These are phyloP conservation scores for Fagopyrum homotropicum DNA, from an alignment of 148 eudicot species.

Conservation along the genomic window DNA sequence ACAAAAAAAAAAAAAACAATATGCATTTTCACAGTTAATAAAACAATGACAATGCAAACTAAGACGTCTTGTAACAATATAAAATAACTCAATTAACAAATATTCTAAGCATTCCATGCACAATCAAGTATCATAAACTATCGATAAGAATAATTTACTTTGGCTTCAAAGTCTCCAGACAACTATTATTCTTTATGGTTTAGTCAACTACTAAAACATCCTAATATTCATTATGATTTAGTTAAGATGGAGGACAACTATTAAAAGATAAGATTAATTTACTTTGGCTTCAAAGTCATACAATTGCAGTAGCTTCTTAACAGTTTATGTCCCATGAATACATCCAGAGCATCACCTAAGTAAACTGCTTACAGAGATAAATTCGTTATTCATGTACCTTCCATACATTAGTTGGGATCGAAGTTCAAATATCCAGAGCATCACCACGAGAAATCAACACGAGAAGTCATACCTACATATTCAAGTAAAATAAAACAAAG, in stretches of 20 bases:
- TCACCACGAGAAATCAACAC: constrained; percentile 60
- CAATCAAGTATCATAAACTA: too few relatives aligned
- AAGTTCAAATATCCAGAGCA: constrained; percentile 57
- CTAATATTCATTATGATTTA: neutral
- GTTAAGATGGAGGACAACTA: neutral
- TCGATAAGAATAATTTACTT: too few relatives aligned
- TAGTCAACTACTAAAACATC: neutral
- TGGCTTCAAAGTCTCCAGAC: too few relatives aligned
- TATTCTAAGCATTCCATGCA: too few relatives aligned
- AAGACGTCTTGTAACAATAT: too few relatives aligned
- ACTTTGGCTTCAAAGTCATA: neutral
- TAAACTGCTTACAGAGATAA: neutral
- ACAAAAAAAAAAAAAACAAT: too few relatives aligned
- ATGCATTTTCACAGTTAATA: too few relatives aligned
- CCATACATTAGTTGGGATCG: constrained; percentile 71
- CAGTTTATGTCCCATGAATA: neutral
- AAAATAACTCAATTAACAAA: too few relatives aligned
- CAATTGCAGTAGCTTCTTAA: neutral
- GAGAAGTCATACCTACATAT: constrained; percentile 83
- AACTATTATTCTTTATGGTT: too few relatives aligned
- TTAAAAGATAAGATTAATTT: neutral
- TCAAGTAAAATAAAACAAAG: neutral
- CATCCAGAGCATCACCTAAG: neutral
- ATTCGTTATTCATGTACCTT: constrained; percentile 34
- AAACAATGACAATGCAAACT: too few relatives aligned